Evolutionary conservation across 495 filamentous ascomycete species (phyloP).

Genomic region (Hypoxylon fragiforme): DNA sequence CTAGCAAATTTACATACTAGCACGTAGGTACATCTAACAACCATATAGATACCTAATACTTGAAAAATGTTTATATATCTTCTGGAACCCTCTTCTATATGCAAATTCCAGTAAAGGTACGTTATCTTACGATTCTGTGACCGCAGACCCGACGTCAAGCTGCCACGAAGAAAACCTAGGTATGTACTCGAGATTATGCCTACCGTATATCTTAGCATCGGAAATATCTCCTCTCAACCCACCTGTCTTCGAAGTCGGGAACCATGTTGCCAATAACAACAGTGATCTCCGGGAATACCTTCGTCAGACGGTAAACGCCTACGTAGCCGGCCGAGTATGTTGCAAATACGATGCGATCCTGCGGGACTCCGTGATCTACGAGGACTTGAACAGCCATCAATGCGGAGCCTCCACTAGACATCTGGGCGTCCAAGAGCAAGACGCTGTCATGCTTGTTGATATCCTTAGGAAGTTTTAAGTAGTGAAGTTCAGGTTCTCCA

Average conservation of each 20-base stretch:
- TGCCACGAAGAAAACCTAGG: background rate
- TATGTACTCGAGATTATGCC: constrained; percentile 12
- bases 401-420: constrained; percentile 89
- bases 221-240: constrained; percentile 82
- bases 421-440: constrained; percentile 87
- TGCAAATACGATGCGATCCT: constrained; percentile 84
- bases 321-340: constrained; percentile 81
- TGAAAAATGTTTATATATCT: background rate
- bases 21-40: too few relatives aligned
- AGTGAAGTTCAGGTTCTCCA: constrained; percentile 91
- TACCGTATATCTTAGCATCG: constrained; percentile 60
- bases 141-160: too few relatives aligned
- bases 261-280: constrained; percentile 82
- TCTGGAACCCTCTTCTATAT: constrained; percentile 3
- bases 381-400: constrained; percentile 95
- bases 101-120: constrained; percentile 1
- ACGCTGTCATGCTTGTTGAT: constrained; percentile 75
- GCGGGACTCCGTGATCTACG: constrained; percentile 88
- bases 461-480: constrained; percentile 70
- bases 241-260: constrained; percentile 73
- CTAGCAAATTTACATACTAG: too few relatives aligned
- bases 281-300: constrained; percentile 81
- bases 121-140: background rate
- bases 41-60: background rate
- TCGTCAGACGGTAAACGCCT: constrained; percentile 78